Conservation (phyloP, 768 basidiomycete genomes). For the Mycena rebaudengoi region DNA sequence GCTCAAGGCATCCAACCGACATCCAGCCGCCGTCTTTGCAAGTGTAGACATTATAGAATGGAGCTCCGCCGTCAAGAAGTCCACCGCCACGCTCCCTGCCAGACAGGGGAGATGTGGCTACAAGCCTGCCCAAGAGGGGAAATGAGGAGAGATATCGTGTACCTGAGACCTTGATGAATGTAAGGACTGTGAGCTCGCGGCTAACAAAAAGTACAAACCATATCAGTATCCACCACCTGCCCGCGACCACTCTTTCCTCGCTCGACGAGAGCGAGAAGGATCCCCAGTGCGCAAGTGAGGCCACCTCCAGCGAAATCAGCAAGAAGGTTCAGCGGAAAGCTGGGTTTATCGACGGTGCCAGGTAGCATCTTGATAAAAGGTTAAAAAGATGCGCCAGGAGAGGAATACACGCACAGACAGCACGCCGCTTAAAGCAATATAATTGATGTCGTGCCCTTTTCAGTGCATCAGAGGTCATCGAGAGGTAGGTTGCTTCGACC, state of each 20-base stretch:
- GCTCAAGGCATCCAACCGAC: conserved; percentile 80
- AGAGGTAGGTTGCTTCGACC: conserved; percentile 17
- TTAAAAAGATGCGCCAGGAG: not conserved
- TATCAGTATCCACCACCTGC: conserved; percentile 78
- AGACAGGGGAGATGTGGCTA: conserved; percentile 46
- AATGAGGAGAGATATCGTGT: conserved; percentile 81
- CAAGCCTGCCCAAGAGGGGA: conserved; percentile 61
- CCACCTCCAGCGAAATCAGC: conserved; percentile 89
- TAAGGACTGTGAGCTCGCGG: not conserved
- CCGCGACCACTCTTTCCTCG: conserved; percentile 71
- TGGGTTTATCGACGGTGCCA: conserved; percentile 67
- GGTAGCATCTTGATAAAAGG: conserved; percentile 69
- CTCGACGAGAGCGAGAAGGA: conserved; percentile 79
- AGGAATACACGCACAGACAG: conserved; percentile 57
- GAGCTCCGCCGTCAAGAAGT: conserved; percentile 78
- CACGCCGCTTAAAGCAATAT: conserved; percentile 80
- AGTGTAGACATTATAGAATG: conserved; percentile 79
- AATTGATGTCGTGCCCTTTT: conserved; percentile 85
- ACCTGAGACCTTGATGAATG: conserved; percentile 70
- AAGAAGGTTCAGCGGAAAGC: conserved; percentile 78
- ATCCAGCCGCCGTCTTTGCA: conserved; percentile 81
- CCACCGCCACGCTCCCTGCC: conserved; percentile 61
- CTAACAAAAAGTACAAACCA: conserved; percentile 56
- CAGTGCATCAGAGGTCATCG: conserved; percentile 6
- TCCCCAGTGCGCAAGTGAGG: conserved; percentile 72